These are phyloP conservation scores for Endocalyx cinctus DNA, from an alignment of 2,329 filamentous ascomycete genomes.

Conservation along the genomic window DNA sequence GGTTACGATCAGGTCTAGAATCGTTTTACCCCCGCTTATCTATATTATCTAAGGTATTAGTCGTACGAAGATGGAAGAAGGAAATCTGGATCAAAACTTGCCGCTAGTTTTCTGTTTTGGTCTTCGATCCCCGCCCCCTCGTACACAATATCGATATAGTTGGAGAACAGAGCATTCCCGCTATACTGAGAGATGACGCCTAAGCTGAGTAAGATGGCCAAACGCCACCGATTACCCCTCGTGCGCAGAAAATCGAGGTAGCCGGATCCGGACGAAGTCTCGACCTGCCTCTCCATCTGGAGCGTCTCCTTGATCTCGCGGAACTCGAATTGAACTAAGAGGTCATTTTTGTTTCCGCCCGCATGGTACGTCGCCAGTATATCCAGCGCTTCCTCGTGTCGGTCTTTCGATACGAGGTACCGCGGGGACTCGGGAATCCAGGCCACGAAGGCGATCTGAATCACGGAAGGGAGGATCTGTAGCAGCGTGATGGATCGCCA, in stretches of 20 bases:
- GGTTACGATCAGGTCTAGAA: slow-evolving; percentile 54
- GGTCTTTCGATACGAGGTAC: slow-evolving; percentile 61
- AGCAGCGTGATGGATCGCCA: slow-evolving; percentile 65
- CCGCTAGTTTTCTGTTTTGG: slow-evolving; percentile 51
- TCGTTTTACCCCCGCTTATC: slow-evolving; percentile 52
- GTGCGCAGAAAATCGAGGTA: slow-evolving; percentile 60
- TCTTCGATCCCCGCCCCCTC: slow-evolving; percentile 55
- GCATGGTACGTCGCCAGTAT: slow-evolving; percentile 62
- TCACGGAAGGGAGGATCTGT: slow-evolving; percentile 55
- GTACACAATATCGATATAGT: slow-evolving; percentile 62
- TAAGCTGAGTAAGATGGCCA: slow-evolving; percentile 58
- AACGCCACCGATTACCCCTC: slow-evolving; percentile 59
- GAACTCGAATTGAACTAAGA: slow-evolving; percentile 62
- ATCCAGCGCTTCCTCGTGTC: slow-evolving; percentile 55
- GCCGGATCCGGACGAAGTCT: slow-evolving; percentile 43
- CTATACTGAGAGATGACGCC: slow-evolving; percentile 65
- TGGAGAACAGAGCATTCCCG: slow-evolving; percentile 62
- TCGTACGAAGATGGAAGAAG: no score
- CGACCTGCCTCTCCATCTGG: slow-evolving; percentile 47
- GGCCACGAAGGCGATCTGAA: slow-evolving; percentile 63
- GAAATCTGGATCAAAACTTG: slow-evolving; percentile 31
- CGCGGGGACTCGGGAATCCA: slow-evolving; percentile 64
- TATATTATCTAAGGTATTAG: slow-evolving; percentile 9
- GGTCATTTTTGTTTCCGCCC: slow-evolving; percentile 52
- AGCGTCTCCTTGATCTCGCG: slow-evolving; percentile 63